Evolutionary conservation across 2,329 filamentous ascomycete genomes (phyloP).

Genomic region (Cladophialophora psammophila): DNA sequence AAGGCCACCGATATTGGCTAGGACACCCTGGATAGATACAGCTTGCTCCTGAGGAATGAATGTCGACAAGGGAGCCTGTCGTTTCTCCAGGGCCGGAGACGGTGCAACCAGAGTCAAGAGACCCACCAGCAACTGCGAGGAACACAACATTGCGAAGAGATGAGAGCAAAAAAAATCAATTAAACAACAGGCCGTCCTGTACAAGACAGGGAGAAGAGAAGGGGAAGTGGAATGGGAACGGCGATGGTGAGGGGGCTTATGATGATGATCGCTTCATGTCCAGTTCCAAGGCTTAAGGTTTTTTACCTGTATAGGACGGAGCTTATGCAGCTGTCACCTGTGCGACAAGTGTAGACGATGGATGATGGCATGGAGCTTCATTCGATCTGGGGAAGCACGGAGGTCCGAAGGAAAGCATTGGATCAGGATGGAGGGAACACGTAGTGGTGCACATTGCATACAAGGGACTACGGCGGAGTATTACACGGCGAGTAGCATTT

Average conservation of each 20-base stretch:
- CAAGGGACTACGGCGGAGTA: too few species aligned
- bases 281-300: neutral
- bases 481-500: neutral
- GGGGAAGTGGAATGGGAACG: neutral
- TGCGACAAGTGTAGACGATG: neutral
- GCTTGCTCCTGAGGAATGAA: constrained; percentile 56
- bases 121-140: constrained; percentile 2
- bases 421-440: too few species aligned
- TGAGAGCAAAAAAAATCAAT: neutral
- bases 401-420: too few species aligned
- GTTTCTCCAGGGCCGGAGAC: constrained; percentile 20
- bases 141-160: constrained; percentile 12
- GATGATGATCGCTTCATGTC: neutral
- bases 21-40: constrained; percentile 61
- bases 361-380: neutral
- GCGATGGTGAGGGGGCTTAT: neutral
- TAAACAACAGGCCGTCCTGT: neutral
- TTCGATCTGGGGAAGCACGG: too few species aligned
- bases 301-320: neutral
- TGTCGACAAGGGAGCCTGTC: constrained; percentile 38
- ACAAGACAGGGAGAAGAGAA: neutral
- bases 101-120: constrained; percentile 15
- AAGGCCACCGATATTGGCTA: constrained; percentile 63
- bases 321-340: neutral
- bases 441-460: too few species aligned